phyloP scores from a whole-genome alignment of 768 basidiomycete genomes.

The Boletus pseudopeckii region DNA sequence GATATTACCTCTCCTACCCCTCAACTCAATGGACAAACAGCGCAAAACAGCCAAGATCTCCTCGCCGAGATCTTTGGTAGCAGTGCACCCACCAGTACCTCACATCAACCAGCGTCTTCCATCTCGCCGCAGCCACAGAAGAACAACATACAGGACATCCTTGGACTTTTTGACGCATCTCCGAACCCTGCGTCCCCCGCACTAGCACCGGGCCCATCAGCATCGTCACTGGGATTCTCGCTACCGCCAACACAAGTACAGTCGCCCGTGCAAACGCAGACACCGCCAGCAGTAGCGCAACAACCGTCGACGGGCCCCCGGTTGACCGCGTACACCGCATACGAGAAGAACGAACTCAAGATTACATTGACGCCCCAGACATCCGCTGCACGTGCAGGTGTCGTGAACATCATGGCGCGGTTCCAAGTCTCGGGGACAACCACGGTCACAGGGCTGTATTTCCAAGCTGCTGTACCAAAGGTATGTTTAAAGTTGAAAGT shows the following conservation, averaged over 20 bases:
- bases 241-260: constrained; percentile 36
- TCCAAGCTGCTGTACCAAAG: constrained; percentile 98
- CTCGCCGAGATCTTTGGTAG: constrained; percentile 90
- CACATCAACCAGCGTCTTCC: constrained; percentile 36
- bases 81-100: constrained; percentile 29
- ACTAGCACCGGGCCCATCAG: constrained; percentile 5
- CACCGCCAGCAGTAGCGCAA: constrained; percentile 31
- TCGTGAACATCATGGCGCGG: constrained; percentile 85
- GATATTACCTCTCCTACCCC: constrained; percentile 50
- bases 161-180: constrained; percentile 75
- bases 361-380: constrained; percentile 89
- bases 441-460: constrained; percentile 65
- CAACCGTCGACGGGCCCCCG: constrained; percentile 41
- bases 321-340: constrained; percentile 76
- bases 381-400: constrained; percentile 74
- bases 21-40: constrained; percentile 40
- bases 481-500: constrained; percentile 36
- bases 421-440: constrained; percentile 68
- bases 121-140: constrained; percentile 47
- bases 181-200: constrained; percentile 32
- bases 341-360: constrained; percentile 87
- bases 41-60: constrained; percentile 76
- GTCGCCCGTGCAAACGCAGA: constrained; percentile 34
- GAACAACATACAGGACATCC: constrained; percentile 82
- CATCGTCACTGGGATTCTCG: constrained; percentile 36